Base-by-base conservation (phyloP, 169 alveolate species). In the Ichthyophthirius multifiliis region DNA sequence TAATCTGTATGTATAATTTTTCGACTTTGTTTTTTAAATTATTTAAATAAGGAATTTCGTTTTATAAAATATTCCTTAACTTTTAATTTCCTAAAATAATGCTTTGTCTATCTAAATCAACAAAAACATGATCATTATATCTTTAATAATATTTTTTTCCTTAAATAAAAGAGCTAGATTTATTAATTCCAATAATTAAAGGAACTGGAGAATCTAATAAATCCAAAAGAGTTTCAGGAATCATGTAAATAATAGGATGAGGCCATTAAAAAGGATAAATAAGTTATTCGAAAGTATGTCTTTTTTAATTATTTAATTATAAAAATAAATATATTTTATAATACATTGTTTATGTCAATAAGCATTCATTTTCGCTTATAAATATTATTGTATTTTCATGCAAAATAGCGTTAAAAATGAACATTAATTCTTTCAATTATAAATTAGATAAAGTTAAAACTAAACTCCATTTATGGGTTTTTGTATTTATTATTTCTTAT, bases 171-270 rank as follows among this genome's bases (percentile, higher is more conserved):
- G 20, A 16, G 18, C 35, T 41, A 1, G 77, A 23, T 5, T 67
- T 18, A 18, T 67, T 67, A 1, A 67, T 30, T 39, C 77, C 77
- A 23, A 67, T 37, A 18, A 67, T 37, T 2, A 67, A 18, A 9
- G 77, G 62, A 0, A 67, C 77, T 37, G 77, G 77, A 4, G 77
- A 67, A 20, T 67, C 77, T 18, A 67, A 67, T 0, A 67, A 32
- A 2, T 41, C 16, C 23, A 35, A 5, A 13, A 67, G 12, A 37
- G 48, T n/a, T 37, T 67, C 77, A 1, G 77, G 77, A 18, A 67
- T 32, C 4, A 20, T 41, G 32, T 37, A 67, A 41, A 67, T 34
- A 13, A 67, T 67, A 5, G 77, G 77, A 67, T 67, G 45, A 13
- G 77, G 77, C 77, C 77, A 67, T 15, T 44, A 16, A 37, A 67